Evolutionary conservation across 345 rosid species (phyloP).

Genomic region (Mercurialis annua): DNA sequence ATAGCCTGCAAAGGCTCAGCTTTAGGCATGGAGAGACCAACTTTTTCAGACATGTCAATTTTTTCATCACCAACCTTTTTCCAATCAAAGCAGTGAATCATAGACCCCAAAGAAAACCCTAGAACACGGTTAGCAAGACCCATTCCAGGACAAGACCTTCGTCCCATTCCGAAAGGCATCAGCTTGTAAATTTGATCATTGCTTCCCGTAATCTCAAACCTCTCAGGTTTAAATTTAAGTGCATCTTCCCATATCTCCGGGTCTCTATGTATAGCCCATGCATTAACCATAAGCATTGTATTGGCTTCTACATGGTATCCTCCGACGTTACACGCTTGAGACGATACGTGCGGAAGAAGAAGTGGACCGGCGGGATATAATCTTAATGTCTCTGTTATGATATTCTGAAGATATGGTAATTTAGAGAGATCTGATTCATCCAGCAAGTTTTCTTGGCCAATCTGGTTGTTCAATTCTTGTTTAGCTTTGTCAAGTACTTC

Average conservation of each 20-base stretch:
- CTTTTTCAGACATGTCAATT: conserved; percentile 11
- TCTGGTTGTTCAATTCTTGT: neutral
- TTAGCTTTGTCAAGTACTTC: neutral
- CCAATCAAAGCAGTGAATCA: conserved; percentile 11
- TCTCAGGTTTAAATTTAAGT: conserved; percentile 9
- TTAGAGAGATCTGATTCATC: neutral
- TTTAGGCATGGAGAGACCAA: conserved; percentile 9
- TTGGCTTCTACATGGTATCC: too few species aligned
- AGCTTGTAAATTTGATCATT: neutral
- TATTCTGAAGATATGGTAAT: too few species aligned
- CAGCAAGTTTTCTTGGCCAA: neutral
- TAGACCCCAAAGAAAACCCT: neutral
- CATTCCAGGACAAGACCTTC: conserved; percentile 2
- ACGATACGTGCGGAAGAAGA: too few species aligned
- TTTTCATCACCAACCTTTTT: neutral
- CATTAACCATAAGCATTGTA: too few species aligned
- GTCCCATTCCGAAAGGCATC: conserved; percentile 9
- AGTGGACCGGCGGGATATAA: too few species aligned
- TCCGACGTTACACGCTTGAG: too few species aligned
- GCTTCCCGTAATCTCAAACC: neutral
- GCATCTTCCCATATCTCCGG: conserved; percentile 8
- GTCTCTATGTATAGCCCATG: neutral
- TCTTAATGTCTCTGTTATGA: too few species aligned
- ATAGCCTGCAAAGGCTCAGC: neutral
- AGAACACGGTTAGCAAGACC: conserved; percentile 9